These are phyloP conservation scores for Cyberlindnera mrakii DNA, from an alignment of 805 yeast genomes.

Conservation along the genomic window DNA sequence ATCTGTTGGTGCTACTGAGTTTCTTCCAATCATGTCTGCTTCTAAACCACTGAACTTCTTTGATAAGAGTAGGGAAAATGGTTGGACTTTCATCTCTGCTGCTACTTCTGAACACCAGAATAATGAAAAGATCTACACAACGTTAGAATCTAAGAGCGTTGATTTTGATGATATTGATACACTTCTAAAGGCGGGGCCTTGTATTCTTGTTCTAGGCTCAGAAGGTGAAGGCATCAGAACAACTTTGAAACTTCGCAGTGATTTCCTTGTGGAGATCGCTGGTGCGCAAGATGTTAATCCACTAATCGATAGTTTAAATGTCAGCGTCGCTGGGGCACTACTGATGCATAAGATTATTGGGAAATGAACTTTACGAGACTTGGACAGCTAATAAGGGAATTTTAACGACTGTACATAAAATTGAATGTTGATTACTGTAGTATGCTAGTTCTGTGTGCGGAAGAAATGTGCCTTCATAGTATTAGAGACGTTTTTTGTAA, in stretches of 20 bases:
- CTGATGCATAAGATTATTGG: constrained; percentile 34
- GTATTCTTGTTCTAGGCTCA: constrained; percentile 71
- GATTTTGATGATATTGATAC: constrained; percentile 37
- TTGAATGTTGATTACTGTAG: background rate
- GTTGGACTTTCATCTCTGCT: constrained; percentile 72
- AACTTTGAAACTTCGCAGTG: constrained; percentile 52
- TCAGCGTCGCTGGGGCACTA: constrained; percentile 82
- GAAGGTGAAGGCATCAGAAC: constrained; percentile 83
- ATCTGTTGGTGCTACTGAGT: constrained; percentile 80
- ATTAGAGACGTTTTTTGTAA: too few relatives aligned
- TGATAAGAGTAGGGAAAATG: constrained; percentile 42
- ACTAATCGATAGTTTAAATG: constrained; percentile 74
- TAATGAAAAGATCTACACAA: constrained; percentile 21
- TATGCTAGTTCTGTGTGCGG: too few relatives aligned
- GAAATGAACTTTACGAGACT: background rate
- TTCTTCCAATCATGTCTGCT: constrained; percentile 53
- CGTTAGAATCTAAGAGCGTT: constrained; percentile 30
- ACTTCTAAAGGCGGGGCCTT: constrained; percentile 46
- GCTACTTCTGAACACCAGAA: constrained; percentile 33
- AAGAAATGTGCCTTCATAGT: too few relatives aligned
- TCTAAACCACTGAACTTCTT: constrained; percentile 59
- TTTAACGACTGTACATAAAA: background rate
- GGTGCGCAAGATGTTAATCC: constrained; percentile 28
- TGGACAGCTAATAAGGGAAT: background rate
- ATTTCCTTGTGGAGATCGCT: constrained; percentile 32